Base-by-base conservation (phyloP, 176 grass and related monocot species). In the Thinopyrum elongatum region DNA sequence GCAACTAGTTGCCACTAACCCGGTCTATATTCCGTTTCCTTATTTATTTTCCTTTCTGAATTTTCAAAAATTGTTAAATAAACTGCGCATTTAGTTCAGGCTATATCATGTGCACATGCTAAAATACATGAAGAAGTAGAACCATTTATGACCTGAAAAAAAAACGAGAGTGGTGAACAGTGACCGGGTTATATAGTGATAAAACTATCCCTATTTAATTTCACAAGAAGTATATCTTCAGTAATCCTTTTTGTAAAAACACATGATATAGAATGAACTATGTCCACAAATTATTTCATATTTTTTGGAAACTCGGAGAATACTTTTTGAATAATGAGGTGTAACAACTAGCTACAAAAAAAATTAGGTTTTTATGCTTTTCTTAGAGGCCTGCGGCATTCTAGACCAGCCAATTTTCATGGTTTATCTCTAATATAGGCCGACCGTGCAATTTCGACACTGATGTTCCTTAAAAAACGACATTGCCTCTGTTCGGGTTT, bases 341-440 rank as follows among this genome's bases (percentile, higher is more conserved):
- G 8, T 23, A 73, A 13, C 33, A 70, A 71, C 68, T 71, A 41
- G 36, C 7, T 10, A 8, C 71, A 29, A 3, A 74, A 3, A 74
- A 36, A 36, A 47, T 16, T 65, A 39, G n/a, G 74, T 49, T 60
- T 35, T 30, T 28, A 80, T 84, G 34, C 44, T 84, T 83, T 64
- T 58, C 25, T 55, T 86, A 15, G 30, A 78, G 72, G 65, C n/a
- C 35, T 36, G 59, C 8, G 0, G 11, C 36, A 63, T 75, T 75
- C 11, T 73, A 8, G 67, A 14, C 17, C 67, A 83, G 25, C 34
- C 33, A 36, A 47, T 35, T 82, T 31, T 38, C 7, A 25, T 17
- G 6, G 27, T 42, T 53, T 31, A 27, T 30, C 11, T 29, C 6
- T 15, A 83, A 31, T 11, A 63, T n/a, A 60, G 12, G 2, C 2